A percentile compares a stretch with the other conserved stretches of the same genome.
Evolutionary conservation across 345 rosid species (phyloP).

Genomic region (Gynandropsis gynandra): DNA sequence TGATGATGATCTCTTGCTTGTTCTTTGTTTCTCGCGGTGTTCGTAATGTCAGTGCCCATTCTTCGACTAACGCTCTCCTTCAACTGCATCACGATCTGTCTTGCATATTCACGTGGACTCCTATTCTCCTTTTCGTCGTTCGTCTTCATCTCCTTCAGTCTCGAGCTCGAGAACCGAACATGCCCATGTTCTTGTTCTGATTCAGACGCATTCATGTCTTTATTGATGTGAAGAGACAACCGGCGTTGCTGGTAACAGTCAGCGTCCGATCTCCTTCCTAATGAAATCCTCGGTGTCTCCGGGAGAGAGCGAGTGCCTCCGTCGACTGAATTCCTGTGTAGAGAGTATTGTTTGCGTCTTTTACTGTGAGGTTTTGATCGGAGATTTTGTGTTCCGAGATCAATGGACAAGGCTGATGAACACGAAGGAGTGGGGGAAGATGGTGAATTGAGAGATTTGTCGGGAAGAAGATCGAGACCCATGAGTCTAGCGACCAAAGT

Average conservation of each 20-base stretch:
- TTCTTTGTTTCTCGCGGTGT: slow-evolving; percentile 41
- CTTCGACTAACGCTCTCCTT: slow-evolving; percentile 53
- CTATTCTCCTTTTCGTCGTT: slow-evolving; percentile 51
- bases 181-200: slow-evolving; percentile 23
- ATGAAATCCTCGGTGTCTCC: slow-evolving; percentile 76
- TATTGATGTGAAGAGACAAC: slow-evolving; percentile 60
- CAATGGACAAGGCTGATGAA: slow-evolving; percentile 16
- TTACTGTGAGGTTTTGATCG: slow-evolving; percentile 12
- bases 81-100: slow-evolving; percentile 73
- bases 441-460: slow-evolving; percentile 35
- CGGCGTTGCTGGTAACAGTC: slow-evolving; percentile 49
- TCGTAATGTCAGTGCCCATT: slow-evolving; percentile 77
- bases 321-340: slow-evolving; percentile 36
- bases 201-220: slow-evolving; percentile 8
- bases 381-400: slow-evolving; percentile 22
- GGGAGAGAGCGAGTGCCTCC: slow-evolving; percentile 65
- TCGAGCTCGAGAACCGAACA: slow-evolving; percentile 33
- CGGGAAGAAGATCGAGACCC: slow-evolving; percentile 94
- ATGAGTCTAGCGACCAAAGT: slow-evolving; percentile 80
- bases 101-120: slow-evolving; percentile 56
- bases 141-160: slow-evolving; percentile 40
- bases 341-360: slow-evolving; percentile 27
- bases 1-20: slow-evolving; percentile 33
- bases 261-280: slow-evolving; percentile 67
- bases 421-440: slow-evolving; percentile 34